A percentile compares a stretch with the other conserved stretches of the same genome.
These are phyloP conservation scores for Hyphopichia homilentoma DNA, from an alignment of 805 yeast genomes.

Conservation along the genomic window DNA sequence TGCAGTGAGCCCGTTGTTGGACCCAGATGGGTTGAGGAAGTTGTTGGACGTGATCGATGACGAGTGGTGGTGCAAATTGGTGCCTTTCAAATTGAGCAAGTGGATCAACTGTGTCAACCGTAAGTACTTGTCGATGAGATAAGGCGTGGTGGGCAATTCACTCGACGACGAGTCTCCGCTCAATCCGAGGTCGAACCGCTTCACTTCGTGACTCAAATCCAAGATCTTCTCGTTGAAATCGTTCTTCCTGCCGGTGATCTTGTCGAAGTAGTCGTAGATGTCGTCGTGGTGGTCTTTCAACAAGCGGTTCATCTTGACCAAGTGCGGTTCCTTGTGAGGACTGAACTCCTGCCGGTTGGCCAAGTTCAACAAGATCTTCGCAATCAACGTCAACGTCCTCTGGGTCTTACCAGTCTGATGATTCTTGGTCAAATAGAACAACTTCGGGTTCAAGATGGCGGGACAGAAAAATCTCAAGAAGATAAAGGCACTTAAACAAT, in stretches of 20 bases:
- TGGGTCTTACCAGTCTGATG: conserved; percentile 72
- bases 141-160: conserved; percentile 68
- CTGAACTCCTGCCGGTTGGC: conserved; percentile 70
- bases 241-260: conserved; percentile 64
- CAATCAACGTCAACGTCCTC: conserved; percentile 74
- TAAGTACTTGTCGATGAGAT: conserved; percentile 60
- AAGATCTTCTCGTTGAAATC: conserved; percentile 60
- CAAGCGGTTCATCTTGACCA: conserved; percentile 67
- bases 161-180: conserved; percentile 45
- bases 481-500: conserved; percentile 78
- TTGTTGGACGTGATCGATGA: background rate
- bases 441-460: conserved; percentile 83
- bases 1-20: conserved; percentile 3
- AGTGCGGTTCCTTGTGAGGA: conserved; percentile 82
- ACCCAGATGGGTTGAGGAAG: background rate
- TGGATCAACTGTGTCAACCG: conserved; percentile 57
- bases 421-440: conserved; percentile 66
- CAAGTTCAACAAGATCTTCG: conserved; percentile 74
- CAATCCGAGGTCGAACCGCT: conserved; percentile 55
- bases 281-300: conserved; percentile 55
- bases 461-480: conserved; percentile 70
- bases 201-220: conserved; percentile 53
- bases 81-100: conserved; percentile 30
- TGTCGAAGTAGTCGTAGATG: conserved; percentile 65
- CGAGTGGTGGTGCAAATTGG: background rate